phyloP scores from a whole-genome alignment of 179 eudicot species.

The Spinacia oleracea region DNA sequence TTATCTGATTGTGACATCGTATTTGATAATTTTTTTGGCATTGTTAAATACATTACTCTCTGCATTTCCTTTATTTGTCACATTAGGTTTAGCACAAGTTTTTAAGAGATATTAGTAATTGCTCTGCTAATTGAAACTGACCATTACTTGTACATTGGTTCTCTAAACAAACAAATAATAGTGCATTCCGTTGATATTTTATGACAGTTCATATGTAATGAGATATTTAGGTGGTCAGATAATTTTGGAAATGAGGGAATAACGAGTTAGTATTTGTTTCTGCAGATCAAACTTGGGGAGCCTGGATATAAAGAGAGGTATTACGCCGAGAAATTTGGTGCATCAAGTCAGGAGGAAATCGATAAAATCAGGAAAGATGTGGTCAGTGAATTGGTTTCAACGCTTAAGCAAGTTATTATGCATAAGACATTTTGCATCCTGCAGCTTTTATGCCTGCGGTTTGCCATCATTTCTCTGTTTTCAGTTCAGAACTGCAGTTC shows the following conservation, averaged over 20 bases:
- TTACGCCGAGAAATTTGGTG: conserved; percentile 80
- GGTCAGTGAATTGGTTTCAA: conserved; percentile 45
- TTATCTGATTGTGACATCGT: background rate
- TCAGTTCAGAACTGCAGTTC: background rate
- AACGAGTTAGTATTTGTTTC: background rate
- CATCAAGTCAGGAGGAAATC: conserved; percentile 57
- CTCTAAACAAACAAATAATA: background rate
- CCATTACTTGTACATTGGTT: background rate
- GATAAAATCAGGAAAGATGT: conserved; percentile 56
- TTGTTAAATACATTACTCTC: background rate
- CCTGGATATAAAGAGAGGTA: conserved; percentile 96
- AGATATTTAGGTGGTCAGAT: background rate
- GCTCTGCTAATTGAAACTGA: background rate
- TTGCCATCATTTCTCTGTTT: background rate
- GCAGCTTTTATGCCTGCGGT: background rate
- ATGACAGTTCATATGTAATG: too few species aligned
- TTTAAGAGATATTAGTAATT: too few species aligned
- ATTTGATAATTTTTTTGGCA: background rate
- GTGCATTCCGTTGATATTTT: background rate
- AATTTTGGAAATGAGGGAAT: background rate
- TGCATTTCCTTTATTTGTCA: background rate
- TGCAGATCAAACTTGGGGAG: conserved; percentile 90
- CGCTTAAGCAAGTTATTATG: conserved; percentile 4
- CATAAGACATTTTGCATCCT: conserved; percentile 6
- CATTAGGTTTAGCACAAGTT: background rate